Evolutionary conservation across 139 green algal genomes (phyloP), one percentile per base, ranked within the genome.

Genomic region (Raphidocelis subcapitata): DNA sequence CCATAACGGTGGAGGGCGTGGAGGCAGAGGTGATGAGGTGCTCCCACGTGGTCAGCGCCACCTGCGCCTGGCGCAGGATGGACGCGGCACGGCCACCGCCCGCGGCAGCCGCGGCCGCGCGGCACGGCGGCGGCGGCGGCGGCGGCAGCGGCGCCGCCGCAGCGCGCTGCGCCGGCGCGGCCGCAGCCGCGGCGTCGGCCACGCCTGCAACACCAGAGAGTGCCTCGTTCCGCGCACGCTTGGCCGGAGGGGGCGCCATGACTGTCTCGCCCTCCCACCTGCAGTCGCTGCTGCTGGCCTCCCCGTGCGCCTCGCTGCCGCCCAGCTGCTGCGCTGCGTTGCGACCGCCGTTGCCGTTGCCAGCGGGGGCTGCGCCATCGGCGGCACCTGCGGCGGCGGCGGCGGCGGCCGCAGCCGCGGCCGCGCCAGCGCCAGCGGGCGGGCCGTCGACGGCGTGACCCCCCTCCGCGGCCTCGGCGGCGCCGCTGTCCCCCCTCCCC

Each of bases 1-100:
- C 64, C n/a, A 93, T 68, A 8, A 94, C 84, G 3, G 87, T 94
- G 28, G 84, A 91, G 18, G 89, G 89, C 1, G 89, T 94, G 69
- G 73, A 81, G 18, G 86, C 88, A 16, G 80, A 88, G n/a, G 68
- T 80, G 14, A 84, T 77, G 73, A 94, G 74, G 52, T 91, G 80
- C 57, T 84, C 66, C 89, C 89, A 94, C 61, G 87, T 79, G 4
- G 76, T 79, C 35, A 91, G 62, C 1, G 84, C 86, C 10, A 75
- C 75, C 52, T 77, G 65, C 12, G 77, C 85, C 51, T 72, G 67
- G 1, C 63, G 74, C 59, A 82, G 52, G 26, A 83, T 76, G 49
- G 24, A n/a, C n/a, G n/a, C 68, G 35, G 51, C 60, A 67, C 76
- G 26, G n/a, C 54, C 24, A 1, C 15, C 37, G 47, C 26, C n/a